Evolutionary conservation across 2,329 filamentous ascomycete species (phyloP), one percentile per base, ranked within the genome.

Genomic region (Madurella mycetomatis): DNA sequence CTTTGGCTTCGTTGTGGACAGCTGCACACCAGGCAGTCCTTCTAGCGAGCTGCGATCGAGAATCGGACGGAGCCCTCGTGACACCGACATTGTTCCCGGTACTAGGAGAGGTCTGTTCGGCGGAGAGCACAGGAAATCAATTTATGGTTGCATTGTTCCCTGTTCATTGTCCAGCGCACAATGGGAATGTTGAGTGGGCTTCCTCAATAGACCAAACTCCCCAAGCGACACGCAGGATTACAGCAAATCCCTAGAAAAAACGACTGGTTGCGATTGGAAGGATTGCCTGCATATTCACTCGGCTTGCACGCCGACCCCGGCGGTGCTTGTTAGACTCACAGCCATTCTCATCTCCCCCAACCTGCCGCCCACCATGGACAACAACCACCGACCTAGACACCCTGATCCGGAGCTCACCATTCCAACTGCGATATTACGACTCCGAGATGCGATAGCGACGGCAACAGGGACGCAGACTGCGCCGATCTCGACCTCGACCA

Each of bases 401-500:
- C 64, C 64, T 53, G 62, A 60, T 50, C 59, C 65, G 46, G 66
- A 46, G 15, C 47, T 51, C 48, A 18, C 37, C 40, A 50, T 31
- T 13, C 25, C 56, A 37, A 51, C 53, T 37, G 41, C 55, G 18
- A 11, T 47, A 46, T 31, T 60, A 53, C 55, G 59, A 30, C 42
- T 49, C 39, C 49, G 55, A 49, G 47, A 52, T 53, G 39, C 48
- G 40, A 39, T 41, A 49, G 39, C 56, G 16, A 41, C 57, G 30
- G 47, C 51, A 17, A 49, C 56, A 44, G 52, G 19, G 8, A 41
- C 62, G 37, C 58, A 66, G 19, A 47, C 63, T 41, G 65, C 65
- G 56, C 64, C 67, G 58, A 65, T 69, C 46, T 66, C 75, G 18
- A 73, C 70, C 41, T 72, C 75, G 17, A 81, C 79, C 17, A 79